Evolutionary conservation across 2,329 filamentous ascomycete species (phyloP).

Genomic region (Aschersonia sp.): DNA sequence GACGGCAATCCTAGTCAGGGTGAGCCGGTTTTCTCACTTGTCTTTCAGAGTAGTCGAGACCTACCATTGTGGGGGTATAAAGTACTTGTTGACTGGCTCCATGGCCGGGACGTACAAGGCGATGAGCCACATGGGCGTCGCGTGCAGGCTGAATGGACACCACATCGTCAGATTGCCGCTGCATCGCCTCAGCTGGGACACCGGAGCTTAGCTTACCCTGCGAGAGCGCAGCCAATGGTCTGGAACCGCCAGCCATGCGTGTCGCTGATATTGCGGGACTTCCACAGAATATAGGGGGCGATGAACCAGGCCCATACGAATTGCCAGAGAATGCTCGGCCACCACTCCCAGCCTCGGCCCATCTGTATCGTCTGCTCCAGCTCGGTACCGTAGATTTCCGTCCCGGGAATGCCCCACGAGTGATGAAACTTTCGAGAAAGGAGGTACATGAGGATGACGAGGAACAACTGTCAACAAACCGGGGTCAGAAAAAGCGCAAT

Average conservation of each 20-base stretch:
- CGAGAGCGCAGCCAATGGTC: constrained; percentile 35
- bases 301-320: constrained; percentile 39
- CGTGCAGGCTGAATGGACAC: constrained; percentile 31
- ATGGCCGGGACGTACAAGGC: constrained; percentile 36
- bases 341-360: constrained; percentile 42
- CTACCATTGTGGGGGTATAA: constrained; percentile 44
- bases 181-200: too few relatives aligned
- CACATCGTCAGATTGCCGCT: too few relatives aligned
- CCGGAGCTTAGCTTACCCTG: constrained; percentile 18
- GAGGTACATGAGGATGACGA: constrained; percentile 38
- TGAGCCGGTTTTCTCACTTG: not conserved
- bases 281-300: constrained; percentile 44
- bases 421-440: constrained; percentile 43
- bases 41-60: constrained; percentile 10
- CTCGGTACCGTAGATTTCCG: constrained; percentile 16
- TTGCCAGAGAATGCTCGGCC: constrained; percentile 40
- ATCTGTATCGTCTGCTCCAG: constrained; percentile 27
- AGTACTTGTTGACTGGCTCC: constrained; percentile 34
- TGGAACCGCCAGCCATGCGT: constrained; percentile 50
- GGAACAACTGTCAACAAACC: constrained; percentile 25
- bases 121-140: constrained; percentile 50
- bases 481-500: constrained; percentile 3
- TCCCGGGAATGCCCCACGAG: constrained; percentile 29
- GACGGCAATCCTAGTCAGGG: constrained; percentile 19
- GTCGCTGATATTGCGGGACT: constrained; percentile 43